phyloP scores from a whole-genome alignment of 306 rosid species.

The Malus domestica region DNA sequence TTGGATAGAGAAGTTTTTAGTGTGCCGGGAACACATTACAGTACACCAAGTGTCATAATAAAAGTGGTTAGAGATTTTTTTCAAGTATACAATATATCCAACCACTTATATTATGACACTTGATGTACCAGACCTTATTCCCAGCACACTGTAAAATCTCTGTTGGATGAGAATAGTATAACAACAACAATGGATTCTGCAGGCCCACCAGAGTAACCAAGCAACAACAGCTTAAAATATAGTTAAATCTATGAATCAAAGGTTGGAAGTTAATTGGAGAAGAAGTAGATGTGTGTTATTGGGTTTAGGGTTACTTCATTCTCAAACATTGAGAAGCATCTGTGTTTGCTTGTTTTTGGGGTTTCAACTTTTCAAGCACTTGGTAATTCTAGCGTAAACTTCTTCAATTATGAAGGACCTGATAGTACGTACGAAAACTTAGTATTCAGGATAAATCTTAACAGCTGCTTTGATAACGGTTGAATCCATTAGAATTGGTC shows the following conservation, averaged over 20 bases:
- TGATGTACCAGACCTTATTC: too few species aligned
- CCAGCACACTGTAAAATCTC: too few species aligned
- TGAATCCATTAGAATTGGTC: too few species aligned
- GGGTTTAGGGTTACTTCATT: neutral
- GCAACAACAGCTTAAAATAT: neutral
- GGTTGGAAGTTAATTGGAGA: neutral
- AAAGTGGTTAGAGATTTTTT: too few species aligned
- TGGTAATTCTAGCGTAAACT: neutral
- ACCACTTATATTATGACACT: too few species aligned
- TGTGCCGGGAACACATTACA: too few species aligned
- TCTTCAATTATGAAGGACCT: neutral
- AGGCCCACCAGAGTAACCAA: conserved; percentile 22
- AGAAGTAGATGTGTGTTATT: neutral
- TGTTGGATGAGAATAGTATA: neutral
- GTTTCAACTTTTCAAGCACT: neutral
- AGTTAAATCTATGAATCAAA: too few species aligned
- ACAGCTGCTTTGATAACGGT: too few species aligned
- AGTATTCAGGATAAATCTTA: too few species aligned
- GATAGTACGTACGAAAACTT: neutral
- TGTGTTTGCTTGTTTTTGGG: conserved; percentile 10
- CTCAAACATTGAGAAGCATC: neutral
- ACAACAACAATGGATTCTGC: conserved; percentile 13
- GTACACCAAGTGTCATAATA: too few species aligned
- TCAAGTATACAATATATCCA: too few species aligned
- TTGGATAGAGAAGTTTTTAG: neutral